Percentiles rank a stretch among this genome's conserved stretches.
Conservation (phyloP, 257 asterid species). For the Solanum etuberosum region DNA sequence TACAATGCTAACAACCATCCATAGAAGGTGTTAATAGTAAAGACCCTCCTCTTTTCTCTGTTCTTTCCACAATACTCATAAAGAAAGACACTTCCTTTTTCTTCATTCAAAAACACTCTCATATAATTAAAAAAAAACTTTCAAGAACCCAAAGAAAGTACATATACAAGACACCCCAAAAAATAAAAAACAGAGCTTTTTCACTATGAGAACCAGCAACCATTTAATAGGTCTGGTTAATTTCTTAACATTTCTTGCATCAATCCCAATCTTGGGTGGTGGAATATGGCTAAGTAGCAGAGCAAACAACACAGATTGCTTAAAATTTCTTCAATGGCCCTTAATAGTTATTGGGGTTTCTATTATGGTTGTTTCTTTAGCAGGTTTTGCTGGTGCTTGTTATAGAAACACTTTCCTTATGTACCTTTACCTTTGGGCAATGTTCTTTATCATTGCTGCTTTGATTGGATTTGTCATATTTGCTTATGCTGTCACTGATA, state of each 20-base stretch:
- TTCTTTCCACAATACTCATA: neutral
- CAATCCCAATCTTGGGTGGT: constrained; percentile 73
- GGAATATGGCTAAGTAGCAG: constrained; percentile 93
- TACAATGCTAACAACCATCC: neutral
- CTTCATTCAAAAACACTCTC: neutral
- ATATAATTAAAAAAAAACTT: neutral
- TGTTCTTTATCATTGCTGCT: constrained; percentile 60
- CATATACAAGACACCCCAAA: neutral
- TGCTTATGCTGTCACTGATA: constrained; percentile 80
- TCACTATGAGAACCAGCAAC: constrained; percentile 52
- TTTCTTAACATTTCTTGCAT: constrained; percentile 55
- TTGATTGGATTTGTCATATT: constrained; percentile 66
- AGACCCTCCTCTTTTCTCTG: neutral
- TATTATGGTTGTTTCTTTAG: constrained; percentile 71
- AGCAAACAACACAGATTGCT: constrained; percentile 79
- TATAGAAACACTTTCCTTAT: constrained; percentile 79
- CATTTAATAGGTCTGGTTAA: constrained; percentile 50
- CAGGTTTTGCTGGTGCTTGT: constrained; percentile 82
- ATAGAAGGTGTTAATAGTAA: neutral
- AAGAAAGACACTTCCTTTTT: neutral
- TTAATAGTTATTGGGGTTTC: constrained; percentile 60
- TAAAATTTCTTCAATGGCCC: constrained; percentile 90
- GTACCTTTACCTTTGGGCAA: constrained; percentile 80
- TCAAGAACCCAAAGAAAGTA: neutral
- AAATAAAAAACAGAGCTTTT: neutral